These are phyloP conservation scores for Drechslerella dactyloides DNA, from an alignment of 2,329 filamentous ascomycete genomes.

Conservation along the genomic window DNA sequence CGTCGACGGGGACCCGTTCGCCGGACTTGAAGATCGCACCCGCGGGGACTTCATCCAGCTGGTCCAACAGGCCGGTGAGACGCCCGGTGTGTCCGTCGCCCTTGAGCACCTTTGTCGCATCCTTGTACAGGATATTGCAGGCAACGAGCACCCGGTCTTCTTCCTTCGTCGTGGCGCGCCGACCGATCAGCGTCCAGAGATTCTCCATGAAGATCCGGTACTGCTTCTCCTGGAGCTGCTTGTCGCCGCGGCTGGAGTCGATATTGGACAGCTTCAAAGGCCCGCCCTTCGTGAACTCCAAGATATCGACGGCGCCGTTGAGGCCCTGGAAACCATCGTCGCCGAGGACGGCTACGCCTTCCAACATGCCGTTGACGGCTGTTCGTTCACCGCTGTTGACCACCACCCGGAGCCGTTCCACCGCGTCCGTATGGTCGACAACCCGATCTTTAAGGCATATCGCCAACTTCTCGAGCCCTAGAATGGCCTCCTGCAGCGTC, in stretches of 20 bases:
- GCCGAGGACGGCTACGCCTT: constrained; percentile 21
- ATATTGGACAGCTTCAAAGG: constrained; percentile 13
- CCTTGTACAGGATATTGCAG: constrained; percentile 39
- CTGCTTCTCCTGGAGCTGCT: constrained; percentile 4
- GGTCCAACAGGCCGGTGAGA: constrained; percentile 26
- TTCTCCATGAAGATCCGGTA: constrained; percentile 28
- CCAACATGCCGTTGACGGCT: constrained; percentile 10
- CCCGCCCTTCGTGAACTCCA: constrained; percentile 24
- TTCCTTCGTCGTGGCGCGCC: constrained; percentile 47
- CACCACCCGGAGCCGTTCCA: constrained; percentile 26
- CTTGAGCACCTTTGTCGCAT: constrained; percentile 35
- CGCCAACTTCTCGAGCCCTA: constrained; percentile 39
- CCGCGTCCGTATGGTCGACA: constrained; percentile 32
- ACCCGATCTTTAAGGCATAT: constrained; percentile 36
- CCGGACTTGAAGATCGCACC: constrained; percentile 29
- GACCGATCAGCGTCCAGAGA: constrained; percentile 27
- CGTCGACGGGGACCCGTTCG: constrained; percentile 33
- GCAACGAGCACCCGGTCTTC: constrained; percentile 49
- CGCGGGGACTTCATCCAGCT: constrained; percentile 39
- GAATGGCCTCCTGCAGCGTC: constrained; percentile 53
- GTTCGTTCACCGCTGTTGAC: constrained; percentile 21
- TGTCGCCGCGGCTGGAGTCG: background rate
- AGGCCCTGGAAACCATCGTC: constrained; percentile 35
- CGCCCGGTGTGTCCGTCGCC: constrained; percentile 32
- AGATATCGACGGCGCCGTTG: constrained; percentile 22